Evolutionary conservation across 2,329 filamentous ascomycete species (phyloP), one percentile per base, ranked within the genome.

Genomic region (Xylariomycetidae sp.): DNA sequence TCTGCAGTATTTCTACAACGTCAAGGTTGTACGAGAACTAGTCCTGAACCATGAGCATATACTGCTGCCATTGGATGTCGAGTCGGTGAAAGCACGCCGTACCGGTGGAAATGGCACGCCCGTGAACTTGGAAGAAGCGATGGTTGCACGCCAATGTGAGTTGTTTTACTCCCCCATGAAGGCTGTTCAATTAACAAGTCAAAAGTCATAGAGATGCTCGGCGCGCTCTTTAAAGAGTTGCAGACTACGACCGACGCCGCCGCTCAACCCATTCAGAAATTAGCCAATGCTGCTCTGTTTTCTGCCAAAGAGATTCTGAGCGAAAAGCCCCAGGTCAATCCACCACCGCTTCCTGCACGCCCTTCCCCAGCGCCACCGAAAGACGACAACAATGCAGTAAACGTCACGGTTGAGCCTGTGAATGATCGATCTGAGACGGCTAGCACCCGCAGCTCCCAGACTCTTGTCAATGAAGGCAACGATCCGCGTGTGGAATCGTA

Each of bases 1-100:
- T 30, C 69, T 98, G 8, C 92, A 98, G 50, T 96, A 94, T 54
- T 83, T 95, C 46, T 95, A 94, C 56, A 93, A 89, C 0, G 76
- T 96, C 35, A 82, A 79, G 40, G 79, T 85, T 2, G 69, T 96
- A 19, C 77, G 90, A 31, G 74, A 92, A 5, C 74, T 95, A 44
- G 79, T 95, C 3, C 67, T 93, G 37, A 69, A 86, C 31, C 86
- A 85, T 45, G 78, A 90, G 17, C 60, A 77, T 4, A 75, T 82
- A 49, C 76, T 81, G 44, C 75, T 92, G 52, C 74, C 82, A 3
- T 59, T 85, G 4, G 74, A 72, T 7, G 76, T 80, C 25, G 72
- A 77, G 37, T 72, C 66, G 17, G 66, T 92, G 25, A 65, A 68
- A 31, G 63, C 67, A 18, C 86, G 89, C 44, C 74, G 78, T 20